Evolutionary conservation across 2,329 filamentous ascomycete species (phyloP).

Genomic region (Blumeria hordei): DNA sequence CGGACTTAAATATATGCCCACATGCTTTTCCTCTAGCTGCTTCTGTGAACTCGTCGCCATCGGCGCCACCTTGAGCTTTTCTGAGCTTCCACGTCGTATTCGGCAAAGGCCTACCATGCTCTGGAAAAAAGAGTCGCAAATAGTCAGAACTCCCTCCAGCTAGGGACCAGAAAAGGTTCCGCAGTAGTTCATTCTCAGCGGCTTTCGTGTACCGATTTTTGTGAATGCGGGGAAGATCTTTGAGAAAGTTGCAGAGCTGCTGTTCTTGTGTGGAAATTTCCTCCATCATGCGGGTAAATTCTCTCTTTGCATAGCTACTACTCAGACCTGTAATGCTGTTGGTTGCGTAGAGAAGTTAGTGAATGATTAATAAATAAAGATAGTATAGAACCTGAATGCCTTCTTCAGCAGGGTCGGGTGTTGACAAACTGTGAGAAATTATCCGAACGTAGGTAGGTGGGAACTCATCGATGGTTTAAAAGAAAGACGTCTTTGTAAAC

Average conservation of each 20-base stretch:
- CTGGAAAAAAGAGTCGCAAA: conserved; percentile 59
- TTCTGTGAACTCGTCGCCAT: conserved; percentile 85
- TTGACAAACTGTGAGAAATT: no score
- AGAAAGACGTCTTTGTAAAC: no score
- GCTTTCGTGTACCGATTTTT: conserved; percentile 50
- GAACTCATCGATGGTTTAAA: no score
- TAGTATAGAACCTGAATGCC: no score
- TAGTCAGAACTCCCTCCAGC: conserved; percentile 52
- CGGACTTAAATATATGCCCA: conserved; percentile 88
- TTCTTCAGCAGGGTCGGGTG: no score
- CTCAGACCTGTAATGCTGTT: neutral
- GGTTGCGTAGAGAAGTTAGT: neutral
- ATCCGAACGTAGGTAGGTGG: no score
- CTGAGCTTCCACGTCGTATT: conserved; percentile 47
- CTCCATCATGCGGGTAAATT: conserved; percentile 19
- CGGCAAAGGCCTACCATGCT: conserved; percentile 34
- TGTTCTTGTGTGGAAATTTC: conserved; percentile 44
- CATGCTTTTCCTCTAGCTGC: conserved; percentile 80
- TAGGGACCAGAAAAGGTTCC: conserved; percentile 68
- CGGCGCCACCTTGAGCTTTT: conserved; percentile 73
- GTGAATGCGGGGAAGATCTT: conserved; percentile 49
- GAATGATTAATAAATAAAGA: neutral
- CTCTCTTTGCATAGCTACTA: conserved; percentile 6
- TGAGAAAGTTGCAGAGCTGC: conserved; percentile 63
- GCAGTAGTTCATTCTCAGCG: conserved; percentile 48